Evolutionary conservation across 257 asterid species (phyloP).

Genomic region (Nyctanthes arbortristis): DNA sequence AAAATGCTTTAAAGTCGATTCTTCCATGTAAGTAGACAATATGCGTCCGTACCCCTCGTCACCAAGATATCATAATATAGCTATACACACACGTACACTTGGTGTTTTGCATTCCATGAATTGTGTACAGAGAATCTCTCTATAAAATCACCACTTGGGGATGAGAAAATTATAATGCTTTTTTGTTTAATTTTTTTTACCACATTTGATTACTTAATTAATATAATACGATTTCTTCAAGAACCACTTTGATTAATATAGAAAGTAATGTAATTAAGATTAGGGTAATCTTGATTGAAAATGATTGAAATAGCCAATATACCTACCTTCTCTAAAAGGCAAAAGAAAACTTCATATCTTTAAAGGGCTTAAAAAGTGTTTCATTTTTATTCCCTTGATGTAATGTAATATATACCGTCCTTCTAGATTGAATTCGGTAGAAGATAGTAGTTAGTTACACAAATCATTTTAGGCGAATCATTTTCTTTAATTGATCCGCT

Average conservation of each 20-base stretch:
- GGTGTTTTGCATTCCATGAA: background rate
- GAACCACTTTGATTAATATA: background rate
- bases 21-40: background rate
- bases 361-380: constrained; percentile 17
- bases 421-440: background rate
- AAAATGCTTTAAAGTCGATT: background rate
- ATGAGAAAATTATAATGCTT: background rate
- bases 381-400: constrained; percentile 29
- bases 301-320: constrained; percentile 31
- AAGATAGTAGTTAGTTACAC: background rate
- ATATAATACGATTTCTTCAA: background rate
- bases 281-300: constrained; percentile 40
- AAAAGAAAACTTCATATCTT: background rate
- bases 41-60: background rate
- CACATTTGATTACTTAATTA: background rate
- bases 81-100: background rate
- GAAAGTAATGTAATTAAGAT: constrained; percentile 7
- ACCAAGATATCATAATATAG: background rate
- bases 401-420: too few species aligned
- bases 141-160: background rate
- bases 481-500: too few species aligned
- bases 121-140: background rate
- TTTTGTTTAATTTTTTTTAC: background rate
- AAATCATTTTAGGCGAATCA: too few species aligned
- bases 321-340: constrained; percentile 11